Conservation (phyloP, 257 asterid species). For the Rubia yunnanensis region DNA sequence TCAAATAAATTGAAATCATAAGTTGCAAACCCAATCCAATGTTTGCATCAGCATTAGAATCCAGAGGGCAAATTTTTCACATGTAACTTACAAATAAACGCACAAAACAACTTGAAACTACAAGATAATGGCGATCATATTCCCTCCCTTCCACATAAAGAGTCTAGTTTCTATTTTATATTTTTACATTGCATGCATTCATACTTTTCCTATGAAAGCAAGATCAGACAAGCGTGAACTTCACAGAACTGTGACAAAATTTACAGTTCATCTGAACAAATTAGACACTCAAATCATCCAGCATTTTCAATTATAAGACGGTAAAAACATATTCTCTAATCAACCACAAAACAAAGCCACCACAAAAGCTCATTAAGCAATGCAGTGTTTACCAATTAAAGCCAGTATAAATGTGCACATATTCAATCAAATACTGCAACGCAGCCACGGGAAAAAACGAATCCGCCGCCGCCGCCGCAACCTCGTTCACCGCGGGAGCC, state of each 20-base stretch:
- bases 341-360: no score
- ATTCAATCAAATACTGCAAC: slow-evolving; percentile 66
- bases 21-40: neutral
- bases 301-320: neutral
- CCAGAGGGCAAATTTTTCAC: neutral
- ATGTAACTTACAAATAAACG: neutral
- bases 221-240: neutral
- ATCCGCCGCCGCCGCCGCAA: slow-evolving; percentile 76
- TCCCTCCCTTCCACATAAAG: neutral
- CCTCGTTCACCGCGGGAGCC: slow-evolving; percentile 60
- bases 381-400: slow-evolving; percentile 48
- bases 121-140: neutral
- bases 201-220: neutral
- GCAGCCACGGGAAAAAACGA: slow-evolving; percentile 73
- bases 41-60: neutral
- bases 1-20: neutral
- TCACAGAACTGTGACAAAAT: neutral
- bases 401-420: slow-evolving; percentile 59
- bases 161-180: no score
- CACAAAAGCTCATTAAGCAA: no score
- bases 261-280: neutral
- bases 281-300: neutral
- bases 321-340: neutral
- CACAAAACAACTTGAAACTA: neutral
- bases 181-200: neutral